Evolutionary conservation across 1,139 yeast species (phyloP).

Genomic region (Saccharomyces hybrid): DNA sequence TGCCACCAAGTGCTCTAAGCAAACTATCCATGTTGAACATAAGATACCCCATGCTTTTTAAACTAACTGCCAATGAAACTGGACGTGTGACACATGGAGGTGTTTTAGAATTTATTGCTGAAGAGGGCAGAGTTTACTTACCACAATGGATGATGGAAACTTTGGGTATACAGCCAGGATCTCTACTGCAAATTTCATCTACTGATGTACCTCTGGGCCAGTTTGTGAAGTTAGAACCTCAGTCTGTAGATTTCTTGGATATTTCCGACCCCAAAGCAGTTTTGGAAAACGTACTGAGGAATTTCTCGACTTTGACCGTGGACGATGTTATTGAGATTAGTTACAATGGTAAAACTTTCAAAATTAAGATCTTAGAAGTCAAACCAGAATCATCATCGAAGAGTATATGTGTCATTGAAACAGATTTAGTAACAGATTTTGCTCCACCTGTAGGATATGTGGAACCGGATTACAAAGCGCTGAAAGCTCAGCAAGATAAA

Average conservation of each 20-base stretch:
- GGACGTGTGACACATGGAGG: slow-evolving; percentile 72
- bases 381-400: slow-evolving; percentile 62
- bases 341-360: slow-evolving; percentile 73
- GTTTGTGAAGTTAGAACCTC: slow-evolving; percentile 93
- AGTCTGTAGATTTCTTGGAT: slow-evolving; percentile 84
- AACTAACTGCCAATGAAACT: slow-evolving; percentile 61
- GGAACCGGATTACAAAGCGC: slow-evolving; percentile 59
- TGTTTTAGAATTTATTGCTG: slow-evolving; percentile 92
- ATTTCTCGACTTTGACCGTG: slow-evolving; percentile 81
- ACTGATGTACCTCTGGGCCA: slow-evolving; percentile 80
- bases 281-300: slow-evolving; percentile 80
- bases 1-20: slow-evolving; percentile 89
- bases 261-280: slow-evolving; percentile 96
- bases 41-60: slow-evolving; percentile 92
- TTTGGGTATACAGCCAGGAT: slow-evolving; percentile 65
- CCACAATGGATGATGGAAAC: slow-evolving; percentile 98
- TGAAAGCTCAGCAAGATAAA: slow-evolving; percentile 14
- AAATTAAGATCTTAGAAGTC: slow-evolving; percentile 78
- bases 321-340: slow-evolving; percentile 79
- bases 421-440: slow-evolving; percentile 94
- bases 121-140: slow-evolving; percentile 89
- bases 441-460: slow-evolving; percentile 99
- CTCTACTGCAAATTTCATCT: slow-evolving; percentile 62
- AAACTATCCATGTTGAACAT: slow-evolving; percentile 83
- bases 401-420: slow-evolving; percentile 91